Percentiles rank a stretch among this genome's conserved stretches.
Conservation (phyloP, 2,329 filamentous ascomycete species). For the Penicillium paneum region DNA sequence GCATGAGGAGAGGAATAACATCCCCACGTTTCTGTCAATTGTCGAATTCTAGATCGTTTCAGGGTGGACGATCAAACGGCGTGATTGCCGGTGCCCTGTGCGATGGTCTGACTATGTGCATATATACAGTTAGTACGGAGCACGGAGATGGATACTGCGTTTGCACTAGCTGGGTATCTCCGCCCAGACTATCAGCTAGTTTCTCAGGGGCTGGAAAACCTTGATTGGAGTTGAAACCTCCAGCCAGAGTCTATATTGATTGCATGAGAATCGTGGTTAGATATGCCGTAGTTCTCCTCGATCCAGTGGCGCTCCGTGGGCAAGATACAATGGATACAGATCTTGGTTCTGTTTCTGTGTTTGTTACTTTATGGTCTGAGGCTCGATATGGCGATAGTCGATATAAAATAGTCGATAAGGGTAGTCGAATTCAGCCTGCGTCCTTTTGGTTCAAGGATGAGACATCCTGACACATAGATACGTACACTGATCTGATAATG, state of each 20-base stretch:
- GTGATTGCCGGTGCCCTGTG: slow-evolving; percentile 18
- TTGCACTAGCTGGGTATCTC: neutral
- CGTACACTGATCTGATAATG: neutral
- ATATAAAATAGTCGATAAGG: neutral
- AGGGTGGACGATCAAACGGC: slow-evolving; percentile 33
- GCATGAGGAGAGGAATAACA: neutral
- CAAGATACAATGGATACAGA: neutral
- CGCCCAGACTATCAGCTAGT: neutral
- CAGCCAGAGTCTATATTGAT: slow-evolving; percentile 14
- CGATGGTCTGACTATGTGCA: neutral
- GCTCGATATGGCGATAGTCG: neutral
- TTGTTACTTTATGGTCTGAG: neutral
- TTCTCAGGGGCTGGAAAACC: neutral
- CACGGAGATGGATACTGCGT: neutral
- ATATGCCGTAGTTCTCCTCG: neutral
- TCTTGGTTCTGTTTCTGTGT: neutral
- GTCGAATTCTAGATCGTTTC: slow-evolving; percentile 34
- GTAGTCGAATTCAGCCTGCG: neutral
- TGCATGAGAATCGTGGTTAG: neutral
- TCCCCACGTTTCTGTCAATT: slow-evolving; percentile 14
- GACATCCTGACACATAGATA: slow-evolving; percentile 4
- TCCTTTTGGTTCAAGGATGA: neutral
- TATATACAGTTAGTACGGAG: neutral
- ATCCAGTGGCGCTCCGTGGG: neutral
- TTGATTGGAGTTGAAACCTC: slow-evolving; percentile 14